These are phyloP conservation scores for Trichoderma cornu-damae DNA, from an alignment of 2,329 filamentous ascomycete genomes.

Conservation along the genomic window DNA sequence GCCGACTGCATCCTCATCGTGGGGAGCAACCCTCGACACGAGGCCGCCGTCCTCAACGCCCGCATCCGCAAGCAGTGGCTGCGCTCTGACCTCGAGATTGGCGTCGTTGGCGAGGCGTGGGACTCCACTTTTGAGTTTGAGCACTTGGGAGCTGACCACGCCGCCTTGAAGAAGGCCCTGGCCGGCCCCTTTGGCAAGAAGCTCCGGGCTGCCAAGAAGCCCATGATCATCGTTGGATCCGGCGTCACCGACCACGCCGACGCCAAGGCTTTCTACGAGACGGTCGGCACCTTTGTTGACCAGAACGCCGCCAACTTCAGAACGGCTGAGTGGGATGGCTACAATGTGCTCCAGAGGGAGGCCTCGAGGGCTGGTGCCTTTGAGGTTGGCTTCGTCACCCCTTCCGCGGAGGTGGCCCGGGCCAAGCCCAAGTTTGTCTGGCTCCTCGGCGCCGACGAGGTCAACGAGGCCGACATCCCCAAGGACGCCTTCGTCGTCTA, in stretches of 20 bases:
- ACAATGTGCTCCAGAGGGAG: constrained; percentile 90
- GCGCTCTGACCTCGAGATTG: constrained; percentile 88
- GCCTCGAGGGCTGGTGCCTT: constrained; percentile 91
- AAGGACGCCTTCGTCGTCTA: constrained; percentile 96
- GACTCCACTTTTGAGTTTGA: constrained; percentile 94
- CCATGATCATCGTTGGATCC: constrained; percentile 95
- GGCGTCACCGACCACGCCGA: constrained; percentile 87
- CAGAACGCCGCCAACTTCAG: constrained; percentile 87
- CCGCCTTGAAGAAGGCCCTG: constrained; percentile 78
- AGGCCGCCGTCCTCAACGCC: constrained; percentile 91
- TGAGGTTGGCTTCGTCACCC: constrained; percentile 89
- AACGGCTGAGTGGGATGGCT: constrained; percentile 91
- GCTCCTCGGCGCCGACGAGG: constrained; percentile 93
- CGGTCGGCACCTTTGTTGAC: constrained; percentile 82
- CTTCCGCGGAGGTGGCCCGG: constrained; percentile 73
- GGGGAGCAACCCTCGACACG: constrained; percentile 91
- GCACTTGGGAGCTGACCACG: constrained; percentile 75
- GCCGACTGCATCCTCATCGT: constrained; percentile 88
- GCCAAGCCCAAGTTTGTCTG: constrained; percentile 92
- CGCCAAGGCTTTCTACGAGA: constrained; percentile 89
- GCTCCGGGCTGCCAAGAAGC: constrained; percentile 77
- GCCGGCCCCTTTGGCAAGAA: constrained; percentile 89
- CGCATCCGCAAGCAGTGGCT: constrained; percentile 98
- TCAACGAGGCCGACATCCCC: constrained; percentile 78
- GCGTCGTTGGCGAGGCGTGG: constrained; percentile 83